These are phyloP conservation scores for Globisporangium spiculum DNA, from an alignment of 352 stramenopile genomes.

Conservation along the genomic window DNA sequence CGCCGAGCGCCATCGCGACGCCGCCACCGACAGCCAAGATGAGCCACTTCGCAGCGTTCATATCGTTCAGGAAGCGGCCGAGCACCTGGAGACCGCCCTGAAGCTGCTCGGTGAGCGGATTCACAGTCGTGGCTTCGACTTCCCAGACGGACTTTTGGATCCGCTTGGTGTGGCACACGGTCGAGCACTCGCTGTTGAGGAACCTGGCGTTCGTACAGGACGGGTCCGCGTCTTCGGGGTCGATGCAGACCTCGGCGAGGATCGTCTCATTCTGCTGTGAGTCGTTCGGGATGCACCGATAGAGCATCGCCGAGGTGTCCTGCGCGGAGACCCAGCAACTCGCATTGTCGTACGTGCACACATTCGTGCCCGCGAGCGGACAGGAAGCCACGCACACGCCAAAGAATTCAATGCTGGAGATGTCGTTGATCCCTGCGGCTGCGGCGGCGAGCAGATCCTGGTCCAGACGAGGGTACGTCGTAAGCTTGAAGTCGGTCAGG, in stretches of 20 bases:
- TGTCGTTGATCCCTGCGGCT: conserved; percentile 27
- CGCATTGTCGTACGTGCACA: conserved; percentile 68
- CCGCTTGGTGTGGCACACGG: conserved; percentile 63
- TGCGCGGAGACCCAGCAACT: conserved; percentile 66
- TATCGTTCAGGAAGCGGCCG: conserved; percentile 71
- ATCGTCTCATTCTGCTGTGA: conserved; percentile 56
- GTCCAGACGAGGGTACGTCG: conserved; percentile 76
- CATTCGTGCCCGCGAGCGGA: conserved; percentile 39
- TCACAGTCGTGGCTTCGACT: conserved; percentile 48
- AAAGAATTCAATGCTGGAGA: conserved; percentile 69
- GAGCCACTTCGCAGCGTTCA: conserved; percentile 52
- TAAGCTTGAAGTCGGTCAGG: conserved; percentile 40
- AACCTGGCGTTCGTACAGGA: conserved; percentile 43
- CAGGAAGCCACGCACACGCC: conserved; percentile 73
- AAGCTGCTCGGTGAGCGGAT: conserved; percentile 69
- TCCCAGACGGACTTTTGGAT: conserved; percentile 66
- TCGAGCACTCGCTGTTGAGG: conserved; percentile 28
- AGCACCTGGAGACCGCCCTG: conserved; percentile 59
- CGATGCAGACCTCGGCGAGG: conserved; percentile 52
- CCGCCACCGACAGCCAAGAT: conserved; percentile 54
- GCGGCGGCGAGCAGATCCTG: conserved; percentile 67
- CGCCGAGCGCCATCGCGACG: conserved; percentile 49
- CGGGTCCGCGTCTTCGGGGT: conserved; percentile 54
- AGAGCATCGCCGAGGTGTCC: conserved; percentile 53
- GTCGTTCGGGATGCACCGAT: conserved; percentile 72